Percentiles rank a stretch among this genome's conserved stretches.
Conservation (phyloP, 2,329 filamentous ascomycete genomes). For the Aureobasidium namibiae region DNA sequence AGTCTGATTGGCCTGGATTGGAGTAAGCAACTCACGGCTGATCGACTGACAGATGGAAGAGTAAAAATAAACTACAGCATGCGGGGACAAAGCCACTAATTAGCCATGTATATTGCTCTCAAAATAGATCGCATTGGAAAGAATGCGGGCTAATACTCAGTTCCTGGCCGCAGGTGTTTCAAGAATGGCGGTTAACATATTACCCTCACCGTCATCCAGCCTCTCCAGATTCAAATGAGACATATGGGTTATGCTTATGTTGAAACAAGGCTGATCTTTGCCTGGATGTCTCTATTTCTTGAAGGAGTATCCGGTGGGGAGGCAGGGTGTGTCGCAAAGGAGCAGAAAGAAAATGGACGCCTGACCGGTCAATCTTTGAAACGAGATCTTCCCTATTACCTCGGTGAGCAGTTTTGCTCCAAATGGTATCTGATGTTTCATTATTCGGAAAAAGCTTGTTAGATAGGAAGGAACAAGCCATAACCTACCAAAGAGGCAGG, state of each 20-base stretch:
- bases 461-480: not conserved
- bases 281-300: not conserved
- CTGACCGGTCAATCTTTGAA: not conserved
- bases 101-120: slow-evolving; percentile 7
- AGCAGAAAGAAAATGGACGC: not conserved
- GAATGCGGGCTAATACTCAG: slow-evolving; percentile 2
- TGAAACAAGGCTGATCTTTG: slow-evolving; percentile 1
- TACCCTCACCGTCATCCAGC: slow-evolving; percentile 1
- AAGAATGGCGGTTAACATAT: slow-evolving; percentile 11
- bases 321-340: not conserved
- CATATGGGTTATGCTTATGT: slow-evolving; percentile 3
- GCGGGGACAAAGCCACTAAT: not conserved
- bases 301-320: not conserved
- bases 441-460: not conserved
- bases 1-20: not conserved
- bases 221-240: not conserved
- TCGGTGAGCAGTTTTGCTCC: not conserved
- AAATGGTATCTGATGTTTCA: not conserved
- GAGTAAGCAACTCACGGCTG: slow-evolving; percentile 6
- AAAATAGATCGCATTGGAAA: slow-evolving; percentile 12
- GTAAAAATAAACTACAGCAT: slow-evolving; percentile 12
- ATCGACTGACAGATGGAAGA: not conserved
- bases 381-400: not conserved
- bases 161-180: slow-evolving; percentile 8
- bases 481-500: slow-evolving; percentile 1